phyloP scores from a whole-genome alignment of 1,284 basidiomycete genomes.

The Pseudozyma sp. region DNA sequence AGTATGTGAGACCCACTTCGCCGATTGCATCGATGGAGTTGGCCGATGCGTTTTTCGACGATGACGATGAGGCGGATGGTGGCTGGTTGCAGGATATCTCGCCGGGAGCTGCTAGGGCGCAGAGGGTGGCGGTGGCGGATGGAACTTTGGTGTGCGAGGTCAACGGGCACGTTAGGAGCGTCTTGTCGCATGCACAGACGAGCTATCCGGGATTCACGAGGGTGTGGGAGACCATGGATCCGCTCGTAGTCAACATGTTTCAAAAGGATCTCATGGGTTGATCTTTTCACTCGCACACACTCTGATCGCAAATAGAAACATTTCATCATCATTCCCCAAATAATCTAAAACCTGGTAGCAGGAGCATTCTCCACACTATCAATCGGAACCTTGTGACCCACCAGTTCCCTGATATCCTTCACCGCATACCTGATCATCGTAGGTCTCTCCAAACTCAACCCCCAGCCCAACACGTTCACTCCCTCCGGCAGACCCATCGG shows the following conservation, averaged over 20 bases:
- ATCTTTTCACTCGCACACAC: background rate
- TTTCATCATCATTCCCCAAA: background rate
- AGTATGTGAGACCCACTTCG: constrained; percentile 42
- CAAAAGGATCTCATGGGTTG: constrained; percentile 49
- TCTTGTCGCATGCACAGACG: constrained; percentile 51
- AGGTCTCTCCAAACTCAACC: constrained; percentile 92
- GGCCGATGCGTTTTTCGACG: constrained; percentile 37
- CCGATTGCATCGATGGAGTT: constrained; percentile 51
- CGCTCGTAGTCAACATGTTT: constrained; percentile 62
- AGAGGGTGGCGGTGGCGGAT: constrained; percentile 47
- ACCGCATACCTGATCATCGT: constrained; percentile 92
- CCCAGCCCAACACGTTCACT: constrained; percentile 97
- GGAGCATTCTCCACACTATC: constrained; percentile 62
- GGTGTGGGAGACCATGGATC: constrained; percentile 53
- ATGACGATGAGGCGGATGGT: constrained; percentile 37
- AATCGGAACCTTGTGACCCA: constrained; percentile 92
- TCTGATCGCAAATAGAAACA: background rate
- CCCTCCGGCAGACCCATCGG: constrained; percentile 99
- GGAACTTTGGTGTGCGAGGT: constrained; percentile 45
- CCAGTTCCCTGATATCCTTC: constrained; percentile 94
- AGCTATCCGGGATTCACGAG: constrained; percentile 30
- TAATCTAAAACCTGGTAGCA: constrained; percentile 62
- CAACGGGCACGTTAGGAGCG: constrained; percentile 36
- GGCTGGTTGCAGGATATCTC: constrained; percentile 60
- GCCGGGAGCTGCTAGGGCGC: constrained; percentile 55